These are phyloP conservation scores for Clathrus columnatus DNA, from an alignment of 768 basidiomycete species.

Conservation along the genomic window DNA sequence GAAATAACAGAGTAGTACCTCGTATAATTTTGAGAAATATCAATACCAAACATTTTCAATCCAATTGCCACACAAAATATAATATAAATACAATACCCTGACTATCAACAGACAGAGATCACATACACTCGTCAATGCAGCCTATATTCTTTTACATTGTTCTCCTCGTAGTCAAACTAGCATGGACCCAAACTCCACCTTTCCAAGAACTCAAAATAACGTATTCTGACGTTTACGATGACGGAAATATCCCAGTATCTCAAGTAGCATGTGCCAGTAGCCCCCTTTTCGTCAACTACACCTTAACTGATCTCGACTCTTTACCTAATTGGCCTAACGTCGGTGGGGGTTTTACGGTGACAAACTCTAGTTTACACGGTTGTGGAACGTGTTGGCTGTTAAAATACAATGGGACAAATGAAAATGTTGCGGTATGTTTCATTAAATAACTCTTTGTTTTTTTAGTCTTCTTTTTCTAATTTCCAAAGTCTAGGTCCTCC, in stretches of 20 bases:
- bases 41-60: too few relatives aligned
- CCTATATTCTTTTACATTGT: background rate
- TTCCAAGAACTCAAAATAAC: background rate
- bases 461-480: background rate
- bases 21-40: too few relatives aligned
- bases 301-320: background rate
- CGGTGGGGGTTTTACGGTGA: background rate
- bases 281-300: background rate
- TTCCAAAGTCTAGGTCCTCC: conserved; percentile 23
- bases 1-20: too few relatives aligned
- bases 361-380: background rate
- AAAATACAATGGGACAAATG: background rate
- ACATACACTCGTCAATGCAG: too few relatives aligned
- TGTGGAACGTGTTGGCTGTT: background rate
- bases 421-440: background rate
- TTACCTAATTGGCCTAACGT: background rate
- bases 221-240: background rate
- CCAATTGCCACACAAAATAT: too few relatives aligned
- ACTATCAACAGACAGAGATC: too few relatives aligned
- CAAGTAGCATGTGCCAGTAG: too few relatives aligned
- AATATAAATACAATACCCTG: too few relatives aligned
- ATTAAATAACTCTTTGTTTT: background rate
- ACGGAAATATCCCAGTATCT: too few relatives aligned
- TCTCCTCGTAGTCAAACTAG: too few relatives aligned
- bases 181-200: background rate